These are phyloP conservation scores for Elsinoe fawcettii DNA, from an alignment of 2,329 filamentous ascomycete genomes.

Conservation along the genomic window DNA sequence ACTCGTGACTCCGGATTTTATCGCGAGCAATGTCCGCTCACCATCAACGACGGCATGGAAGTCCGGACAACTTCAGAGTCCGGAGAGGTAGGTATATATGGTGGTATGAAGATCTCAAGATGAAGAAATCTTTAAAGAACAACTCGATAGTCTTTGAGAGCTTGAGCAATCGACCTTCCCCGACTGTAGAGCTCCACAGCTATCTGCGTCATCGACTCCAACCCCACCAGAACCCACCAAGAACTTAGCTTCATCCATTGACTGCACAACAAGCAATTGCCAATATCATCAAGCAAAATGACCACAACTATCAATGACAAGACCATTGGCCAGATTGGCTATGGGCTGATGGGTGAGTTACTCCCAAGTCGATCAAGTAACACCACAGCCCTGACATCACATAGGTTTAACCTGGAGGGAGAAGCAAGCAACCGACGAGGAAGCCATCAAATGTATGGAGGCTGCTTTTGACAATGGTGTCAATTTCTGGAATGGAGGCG, in stretches of 20 bases:
- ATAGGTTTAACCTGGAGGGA: conserved; percentile 41
- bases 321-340: conserved; percentile 37
- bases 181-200: no score
- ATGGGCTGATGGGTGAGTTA: conserved; percentile 39
- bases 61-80: no score
- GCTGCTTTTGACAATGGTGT: conserved; percentile 35
- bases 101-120: no score
- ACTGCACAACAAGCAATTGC: neutral
- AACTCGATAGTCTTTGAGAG: no score
- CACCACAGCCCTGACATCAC: neutral
- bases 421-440: conserved; percentile 30
- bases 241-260: neutral
- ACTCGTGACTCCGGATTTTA: neutral
- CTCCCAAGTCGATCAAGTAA: neutral
- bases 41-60: no score
- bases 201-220: no score
- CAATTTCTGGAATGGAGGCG: conserved; percentile 46
- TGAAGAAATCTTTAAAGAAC: no score
- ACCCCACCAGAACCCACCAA: neutral
- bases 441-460: conserved; percentile 40
- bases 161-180: no score
- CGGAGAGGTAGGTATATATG: no score
- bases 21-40: neutral
- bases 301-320: conserved; percentile 24
- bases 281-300: neutral